Conservation (phyloP, 225 moss, liverwort and hornwort genomes). For the Physcomitrium patens region DNA sequence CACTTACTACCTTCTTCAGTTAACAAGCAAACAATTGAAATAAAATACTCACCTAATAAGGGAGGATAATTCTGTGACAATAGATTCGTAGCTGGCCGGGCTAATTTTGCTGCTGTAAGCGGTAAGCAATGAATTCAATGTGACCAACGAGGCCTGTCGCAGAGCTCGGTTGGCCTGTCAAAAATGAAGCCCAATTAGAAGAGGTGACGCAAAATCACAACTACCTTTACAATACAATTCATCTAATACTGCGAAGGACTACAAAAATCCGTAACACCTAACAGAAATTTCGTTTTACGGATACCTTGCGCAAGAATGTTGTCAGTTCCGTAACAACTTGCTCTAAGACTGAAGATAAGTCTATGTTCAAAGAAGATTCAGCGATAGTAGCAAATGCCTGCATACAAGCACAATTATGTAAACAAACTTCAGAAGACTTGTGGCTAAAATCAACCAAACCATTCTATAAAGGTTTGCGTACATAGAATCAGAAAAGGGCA, state of each 20-base stretch:
- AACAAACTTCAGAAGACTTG: not conserved
- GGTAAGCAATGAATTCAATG: slow-evolving; percentile 64
- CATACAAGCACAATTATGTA: not conserved
- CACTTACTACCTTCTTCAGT: not conserved
- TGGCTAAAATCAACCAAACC: not conserved
- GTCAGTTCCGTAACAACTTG: slow-evolving; percentile 80
- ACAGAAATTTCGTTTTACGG: not conserved
- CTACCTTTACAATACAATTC: not conserved
- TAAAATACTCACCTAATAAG: slow-evolving; percentile 56
- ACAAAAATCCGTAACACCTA: not conserved
- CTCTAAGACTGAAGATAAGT: slow-evolving; percentile 75
- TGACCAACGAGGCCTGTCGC: slow-evolving; percentile 78
- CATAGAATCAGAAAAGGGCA: not conserved
- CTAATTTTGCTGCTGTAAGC: slow-evolving; percentile 69
- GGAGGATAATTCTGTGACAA: slow-evolving; percentile 71
- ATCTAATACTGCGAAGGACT: not conserved
- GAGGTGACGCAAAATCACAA: not conserved
- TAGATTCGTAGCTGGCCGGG: slow-evolving; percentile 67
- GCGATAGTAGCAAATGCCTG: slow-evolving; percentile 84
- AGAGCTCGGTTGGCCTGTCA: slow-evolving; percentile 68
- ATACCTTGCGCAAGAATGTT: slow-evolving; percentile 75
- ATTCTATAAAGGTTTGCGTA: not conserved
- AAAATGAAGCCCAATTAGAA: not conserved
- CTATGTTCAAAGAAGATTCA: slow-evolving; percentile 74
- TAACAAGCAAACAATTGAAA: not conserved